phyloP scores from a whole-genome alignment of 1,284 basidiomycete genomes.

The Cutaneotrichosporon sp. region DNA sequence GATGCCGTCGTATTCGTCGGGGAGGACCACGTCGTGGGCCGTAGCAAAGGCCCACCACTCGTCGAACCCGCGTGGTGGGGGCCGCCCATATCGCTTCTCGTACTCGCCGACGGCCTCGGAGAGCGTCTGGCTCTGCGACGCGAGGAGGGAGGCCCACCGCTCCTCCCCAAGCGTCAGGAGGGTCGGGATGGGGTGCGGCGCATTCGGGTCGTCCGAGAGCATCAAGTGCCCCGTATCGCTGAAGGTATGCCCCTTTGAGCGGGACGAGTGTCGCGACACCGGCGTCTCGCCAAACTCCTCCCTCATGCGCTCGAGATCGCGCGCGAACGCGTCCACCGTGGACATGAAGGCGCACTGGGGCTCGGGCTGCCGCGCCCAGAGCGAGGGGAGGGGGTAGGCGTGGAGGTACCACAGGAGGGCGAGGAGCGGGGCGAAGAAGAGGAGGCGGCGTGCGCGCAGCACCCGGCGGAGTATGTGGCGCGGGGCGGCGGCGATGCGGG shows the following conservation, averaged over 20 bases:
- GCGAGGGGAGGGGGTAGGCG: not conserved
- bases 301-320: slow-evolving; percentile 39
- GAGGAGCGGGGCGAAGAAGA: slow-evolving; percentile 7
- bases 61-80: slow-evolving; percentile 83
- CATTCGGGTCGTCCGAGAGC: slow-evolving; percentile 31
- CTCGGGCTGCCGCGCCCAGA: not conserved
- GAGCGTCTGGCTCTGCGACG: slow-evolving; percentile 72
- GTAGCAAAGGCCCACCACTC: slow-evolving; percentile 81
- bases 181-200: slow-evolving; percentile 71
- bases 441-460: slow-evolving; percentile 22
- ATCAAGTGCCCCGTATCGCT: slow-evolving; percentile 48
- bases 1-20: slow-evolving; percentile 87
- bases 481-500: too few relatives aligned
- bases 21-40: slow-evolving; percentile 69
- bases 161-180: slow-evolving; percentile 76
- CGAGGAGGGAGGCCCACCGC: slow-evolving; percentile 66
- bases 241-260: slow-evolving; percentile 31
- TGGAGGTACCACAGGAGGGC: not conserved
- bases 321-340: slow-evolving; percentile 44
- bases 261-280: not conserved
- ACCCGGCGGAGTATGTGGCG: too few relatives aligned
- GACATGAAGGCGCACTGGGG: slow-evolving; percentile 41
- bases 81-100: slow-evolving; percentile 67
- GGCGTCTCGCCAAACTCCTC: not conserved
- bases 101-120: slow-evolving; percentile 75